Evolutionary conservation across 768 basidiomycete genomes (phyloP), one percentile per base, ranked within the genome.

Genomic region (Pleurotus citrinopileatus): DNA sequence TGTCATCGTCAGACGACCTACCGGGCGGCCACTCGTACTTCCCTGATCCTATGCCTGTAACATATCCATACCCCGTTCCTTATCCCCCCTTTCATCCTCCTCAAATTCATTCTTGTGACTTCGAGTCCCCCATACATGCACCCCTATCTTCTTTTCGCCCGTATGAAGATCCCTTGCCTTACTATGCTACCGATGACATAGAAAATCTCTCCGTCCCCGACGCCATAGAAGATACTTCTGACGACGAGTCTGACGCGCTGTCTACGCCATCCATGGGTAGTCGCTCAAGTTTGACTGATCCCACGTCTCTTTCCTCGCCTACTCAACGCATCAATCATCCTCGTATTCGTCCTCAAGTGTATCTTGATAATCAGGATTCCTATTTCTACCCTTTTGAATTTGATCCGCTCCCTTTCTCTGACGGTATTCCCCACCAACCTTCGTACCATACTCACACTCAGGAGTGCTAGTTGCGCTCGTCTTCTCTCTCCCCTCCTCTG

Each of bases 171-270:
- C 76, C 86, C 42, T 74, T 87, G 42, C 83, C 89, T 53, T 87
- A 85, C 60, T 79, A 77, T 63, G 75, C 82, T 61, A 59, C 70
- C 57, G 81, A 86, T 69, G 83, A 87, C 69, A 62, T 80, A 59
- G 87, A 87, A 61, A 86, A 86, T 63, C 75, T 83, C 27, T 73
- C 86, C 25, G 81, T 90, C 38, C 89, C 87, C 40, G 89, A 91
- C 63, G 83, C 87, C 37, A 87, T 91, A 76, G 89, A 91, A 67
- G 89, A 91, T 68, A 81, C 79, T 32, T 91, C 89, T 42, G 90
- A 91, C 71, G 89, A 91, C 72, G 90, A 91, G 73, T 89, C 89
- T 13, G 89, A 91, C 61, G 71, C 79, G 3, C 80, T 76, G 8
- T 78, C 80, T 8, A 84, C 87, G 5, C 87, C 85, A 44, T 84